Conservation (phyloP, 2,329 filamentous ascomycete genomes). For the Claviceps paspali region DNA sequence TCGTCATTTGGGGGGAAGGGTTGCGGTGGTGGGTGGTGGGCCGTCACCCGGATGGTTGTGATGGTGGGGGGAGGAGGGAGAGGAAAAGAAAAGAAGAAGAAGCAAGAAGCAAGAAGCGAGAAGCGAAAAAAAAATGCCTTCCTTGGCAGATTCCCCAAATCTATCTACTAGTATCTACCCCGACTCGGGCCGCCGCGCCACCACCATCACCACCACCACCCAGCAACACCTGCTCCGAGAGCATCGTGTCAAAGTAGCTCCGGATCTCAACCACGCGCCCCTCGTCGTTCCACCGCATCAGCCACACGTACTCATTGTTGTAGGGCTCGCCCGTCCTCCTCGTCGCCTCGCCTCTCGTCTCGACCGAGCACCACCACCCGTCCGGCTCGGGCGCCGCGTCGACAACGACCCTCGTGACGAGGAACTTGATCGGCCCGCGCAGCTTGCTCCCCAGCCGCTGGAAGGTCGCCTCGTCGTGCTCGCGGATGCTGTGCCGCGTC, state of each 20-base stretch:
- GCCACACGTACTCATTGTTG: slow-evolving; percentile 13
- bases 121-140: too few species aligned
- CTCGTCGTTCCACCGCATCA: slow-evolving; percentile 11
- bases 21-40: too few species aligned
- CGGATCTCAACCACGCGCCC: slow-evolving; percentile 12
- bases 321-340: slow-evolving; percentile 10
- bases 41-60: too few species aligned
- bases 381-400: slow-evolving; percentile 9
- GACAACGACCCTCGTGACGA: slow-evolving; percentile 10
- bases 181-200: too few species aligned
- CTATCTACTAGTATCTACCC: too few species aligned
- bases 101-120: too few species aligned
- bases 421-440: slow-evolving; percentile 10
- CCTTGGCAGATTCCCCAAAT: too few species aligned
- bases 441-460: slow-evolving; percentile 10
- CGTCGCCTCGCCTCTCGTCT: slow-evolving; percentile 10
- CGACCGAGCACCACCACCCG: slow-evolving; percentile 12
- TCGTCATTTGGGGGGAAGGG: too few species aligned
- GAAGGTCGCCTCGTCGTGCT: slow-evolving; percentile 10
- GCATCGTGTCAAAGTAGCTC: slow-evolving; percentile 12
- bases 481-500: slow-evolving; percentile 8
- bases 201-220: too few species aligned
- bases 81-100: too few species aligned
- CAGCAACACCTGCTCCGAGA: slow-evolving; percentile 8
- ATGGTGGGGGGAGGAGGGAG: too few species aligned